Percentiles rank a stretch among this genome's conserved stretches.
Conservation (phyloP, 2,329 filamentous ascomycete genomes). For the Teratosphaeria pseudoeucalypti region DNA sequence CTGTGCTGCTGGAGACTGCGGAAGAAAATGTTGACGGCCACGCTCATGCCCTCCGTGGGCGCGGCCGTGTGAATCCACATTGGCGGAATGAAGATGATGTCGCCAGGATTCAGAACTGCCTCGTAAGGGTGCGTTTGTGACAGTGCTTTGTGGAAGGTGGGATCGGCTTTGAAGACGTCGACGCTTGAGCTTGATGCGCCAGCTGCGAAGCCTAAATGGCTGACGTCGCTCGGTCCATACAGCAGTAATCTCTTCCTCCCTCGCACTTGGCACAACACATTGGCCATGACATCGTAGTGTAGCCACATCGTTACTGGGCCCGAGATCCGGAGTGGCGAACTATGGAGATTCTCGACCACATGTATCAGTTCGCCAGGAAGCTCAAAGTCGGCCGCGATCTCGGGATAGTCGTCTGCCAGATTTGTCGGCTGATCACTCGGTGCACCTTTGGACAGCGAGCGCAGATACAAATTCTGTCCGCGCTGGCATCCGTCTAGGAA, state of each 20-base stretch:
- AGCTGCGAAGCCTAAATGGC: slow-evolving; percentile 57
- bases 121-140: slow-evolving; percentile 53
- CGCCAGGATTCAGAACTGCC: slow-evolving; percentile 56
- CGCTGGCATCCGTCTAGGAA: slow-evolving; percentile 53
- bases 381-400: slow-evolving; percentile 57
- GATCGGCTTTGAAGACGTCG: slow-evolving; percentile 49
- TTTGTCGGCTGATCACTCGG: slow-evolving; percentile 62
- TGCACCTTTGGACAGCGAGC: slow-evolving; percentile 59
- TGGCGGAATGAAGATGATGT: slow-evolving; percentile 70
- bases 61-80: slow-evolving; percentile 75
- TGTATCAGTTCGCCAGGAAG: slow-evolving; percentile 52
- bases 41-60: slow-evolving; percentile 43
- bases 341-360: slow-evolving; percentile 57
- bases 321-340: slow-evolving; percentile 69
- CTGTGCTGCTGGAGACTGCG: slow-evolving; percentile 47
- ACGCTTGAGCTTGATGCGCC: slow-evolving; percentile 72
- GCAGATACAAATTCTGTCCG: slow-evolving; percentile 63
- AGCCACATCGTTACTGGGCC: slow-evolving; percentile 80
- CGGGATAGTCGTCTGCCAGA: slow-evolving; percentile 60
- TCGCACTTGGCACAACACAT: slow-evolving; percentile 68
- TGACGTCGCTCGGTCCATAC: slow-evolving; percentile 68
- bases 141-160: slow-evolving; percentile 13
- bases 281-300: slow-evolving; percentile 86
- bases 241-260: slow-evolving; percentile 65
- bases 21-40: slow-evolving; percentile 89